Conservation (phyloP, 2,329 filamentous ascomycete species). For the Aureobasidium melanogenum region DNA sequence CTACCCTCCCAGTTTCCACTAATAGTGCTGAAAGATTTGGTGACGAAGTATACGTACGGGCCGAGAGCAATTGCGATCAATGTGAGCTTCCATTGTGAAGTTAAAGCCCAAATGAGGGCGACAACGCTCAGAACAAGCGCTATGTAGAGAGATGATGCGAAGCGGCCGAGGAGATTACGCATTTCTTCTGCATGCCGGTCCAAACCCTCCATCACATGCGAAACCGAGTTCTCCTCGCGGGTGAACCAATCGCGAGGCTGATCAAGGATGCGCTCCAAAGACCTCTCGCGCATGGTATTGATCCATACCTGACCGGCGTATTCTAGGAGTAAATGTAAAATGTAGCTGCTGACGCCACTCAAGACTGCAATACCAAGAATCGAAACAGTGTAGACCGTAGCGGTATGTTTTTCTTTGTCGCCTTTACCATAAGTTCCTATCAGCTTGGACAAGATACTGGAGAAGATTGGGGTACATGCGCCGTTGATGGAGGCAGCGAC, state of each 20-base stretch:
- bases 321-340: constrained; percentile 64
- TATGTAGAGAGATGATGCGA: constrained; percentile 61
- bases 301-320: constrained; percentile 67
- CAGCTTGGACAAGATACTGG: constrained; percentile 65
- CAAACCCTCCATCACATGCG: constrained; percentile 59
- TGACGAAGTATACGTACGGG: constrained; percentile 59
- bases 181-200: constrained; percentile 83
- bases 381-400: constrained; percentile 58
- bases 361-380: constrained; percentile 59
- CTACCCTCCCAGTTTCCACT: constrained; percentile 64
- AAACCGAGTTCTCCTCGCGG: constrained; percentile 53
- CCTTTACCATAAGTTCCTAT: constrained; percentile 59
- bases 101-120: constrained; percentile 66
- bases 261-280: constrained; percentile 59
- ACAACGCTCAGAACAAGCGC: constrained; percentile 58
- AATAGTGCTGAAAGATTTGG: constrained; percentile 55
- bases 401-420: constrained; percentile 38
- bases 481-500: constrained; percentile 56
- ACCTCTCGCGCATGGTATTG: constrained; percentile 58
- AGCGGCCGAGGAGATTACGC: constrained; percentile 70
- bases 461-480: constrained; percentile 62
- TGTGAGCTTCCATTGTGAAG: constrained; percentile 70
- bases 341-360: constrained; percentile 58
- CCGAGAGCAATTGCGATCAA: constrained; percentile 62
- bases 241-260: constrained; percentile 79